A percentile compares a stretch with the other conserved stretches of the same genome.
Evolutionary conservation across 441 rosid genomes (phyloP).

Genomic region (Arabidopsis hybrid): DNA sequence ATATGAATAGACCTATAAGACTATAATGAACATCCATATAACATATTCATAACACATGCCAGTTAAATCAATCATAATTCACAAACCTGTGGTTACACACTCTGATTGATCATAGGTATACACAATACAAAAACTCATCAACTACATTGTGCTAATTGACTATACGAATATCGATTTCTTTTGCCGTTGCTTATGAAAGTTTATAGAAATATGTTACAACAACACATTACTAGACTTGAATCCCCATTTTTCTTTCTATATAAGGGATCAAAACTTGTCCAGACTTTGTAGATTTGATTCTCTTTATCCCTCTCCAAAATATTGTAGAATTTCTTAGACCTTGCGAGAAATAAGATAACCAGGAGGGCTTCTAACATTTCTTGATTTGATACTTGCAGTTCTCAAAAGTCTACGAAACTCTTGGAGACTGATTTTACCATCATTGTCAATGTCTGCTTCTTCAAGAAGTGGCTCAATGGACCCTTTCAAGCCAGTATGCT

Average conservation of each 20-base stretch:
- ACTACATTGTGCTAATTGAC: constrained; percentile 15
- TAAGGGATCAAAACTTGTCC: constrained; percentile 11
- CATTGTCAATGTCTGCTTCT: constrained; percentile 96
- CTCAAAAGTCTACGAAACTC: constrained; percentile 93
- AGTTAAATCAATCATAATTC: not conserved
- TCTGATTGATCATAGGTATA: not conserved
- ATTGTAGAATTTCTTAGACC: constrained; percentile 24
- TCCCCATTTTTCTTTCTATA: not conserved
- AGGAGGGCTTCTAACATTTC: constrained; percentile 63
- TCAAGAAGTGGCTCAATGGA: constrained; percentile 94
- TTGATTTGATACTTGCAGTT: constrained; percentile 86
- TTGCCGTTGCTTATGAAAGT: constrained; percentile 25
- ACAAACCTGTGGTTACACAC: not conserved
- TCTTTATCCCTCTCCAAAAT: not conserved
- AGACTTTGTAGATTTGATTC: constrained; percentile 6
- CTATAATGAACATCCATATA: not conserved
- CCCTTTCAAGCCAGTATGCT: constrained; percentile 94
- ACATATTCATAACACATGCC: not conserved
- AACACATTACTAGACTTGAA: constrained; percentile 26
- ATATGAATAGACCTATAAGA: too few species aligned
- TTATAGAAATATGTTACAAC: constrained; percentile 27
- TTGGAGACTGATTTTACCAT: constrained; percentile 88
- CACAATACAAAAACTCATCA: constrained; percentile 23
- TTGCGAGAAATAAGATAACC: constrained; percentile 47
- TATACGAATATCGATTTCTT: constrained; percentile 15